Evolutionary conservation across 1,139 yeast genomes (phyloP), one percentile per base, ranked within the genome.

Genomic region (Kurtzmaniella quercitrusa): DNA sequence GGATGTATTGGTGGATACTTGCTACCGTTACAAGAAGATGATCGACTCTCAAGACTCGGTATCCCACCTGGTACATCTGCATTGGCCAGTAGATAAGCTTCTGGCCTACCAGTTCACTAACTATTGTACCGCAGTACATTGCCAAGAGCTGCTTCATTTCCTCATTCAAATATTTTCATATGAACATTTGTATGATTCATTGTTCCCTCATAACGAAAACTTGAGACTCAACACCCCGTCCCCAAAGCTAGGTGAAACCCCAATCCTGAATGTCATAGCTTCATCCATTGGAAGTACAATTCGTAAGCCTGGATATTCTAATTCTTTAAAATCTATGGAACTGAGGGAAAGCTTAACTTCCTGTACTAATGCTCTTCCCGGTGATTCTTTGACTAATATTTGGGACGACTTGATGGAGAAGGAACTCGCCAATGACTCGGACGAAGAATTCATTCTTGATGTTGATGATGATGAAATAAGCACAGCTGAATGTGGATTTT

Each of bases 81-180:
- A 9, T 3, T 34, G 21, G 19, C 16, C 18, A 2, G 33, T 15
- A 15, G 43, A 42, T 8, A 38, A 32, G 15, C 22, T 42, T 7
- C 21, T 42, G 20, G 56, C 59, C 8, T 49, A 50, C 19, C 47
- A 47, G 17, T 64, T 64, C 37, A 53, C 51, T 28, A 48, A 51
- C 9, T 60, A 50, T 40, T 47, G 57, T 6, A 41, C 40, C 14
- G 50, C 59, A 11, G 50, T 62, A 15, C 79, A 74, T 49, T 71
- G 76, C 51, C 63, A 62, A 46, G 81, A 76, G 53, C 75, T 73
- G 52, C 59, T 76, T 38, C 54, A 62, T 40, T 76, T 76, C 48
- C 55, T 76, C 35, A 61, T 75, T 5, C 74, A 71, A 43, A 69
- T 74, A 15, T 73, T 61, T 55, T 68, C 67, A 42, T 75, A 75